Percentiles rank a stretch among this genome's conserved stretches.
Conservation (phyloP, 2,329 filamentous ascomycete genomes). For the Juglanconis oblonga region DNA sequence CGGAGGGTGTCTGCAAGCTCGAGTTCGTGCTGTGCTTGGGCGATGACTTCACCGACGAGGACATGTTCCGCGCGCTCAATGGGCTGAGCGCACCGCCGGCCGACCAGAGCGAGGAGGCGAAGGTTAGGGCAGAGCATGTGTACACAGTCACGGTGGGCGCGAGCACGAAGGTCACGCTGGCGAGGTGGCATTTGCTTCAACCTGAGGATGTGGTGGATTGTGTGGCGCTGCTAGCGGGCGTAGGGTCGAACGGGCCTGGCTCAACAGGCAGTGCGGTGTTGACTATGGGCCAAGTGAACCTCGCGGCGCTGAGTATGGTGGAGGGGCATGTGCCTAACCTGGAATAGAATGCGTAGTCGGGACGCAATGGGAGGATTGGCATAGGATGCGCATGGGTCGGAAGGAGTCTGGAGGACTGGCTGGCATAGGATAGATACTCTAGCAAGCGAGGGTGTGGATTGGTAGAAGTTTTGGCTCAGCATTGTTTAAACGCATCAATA, state of each 20-base stretch:
- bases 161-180: conserved; percentile 86
- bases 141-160: conserved; percentile 92
- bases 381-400: background rate
- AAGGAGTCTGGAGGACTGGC: background rate
- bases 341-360: background rate
- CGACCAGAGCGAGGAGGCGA: conserved; percentile 56
- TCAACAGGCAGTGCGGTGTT: conserved; percentile 31
- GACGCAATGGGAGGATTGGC: background rate
- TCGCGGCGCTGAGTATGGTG: conserved; percentile 51
- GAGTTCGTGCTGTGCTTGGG: conserved; percentile 90
- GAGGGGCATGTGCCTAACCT: conserved; percentile 47
- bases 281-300: conserved; percentile 51
- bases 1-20: conserved; percentile 49
- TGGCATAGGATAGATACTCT: background rate
- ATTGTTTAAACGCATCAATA: background rate
- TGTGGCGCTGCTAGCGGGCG: conserved; percentile 53
- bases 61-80: conserved; percentile 85
- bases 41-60: conserved; percentile 97
- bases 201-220: conserved; percentile 81
- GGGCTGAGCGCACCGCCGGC: conserved; percentile 39
- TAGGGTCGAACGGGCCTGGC: conserved; percentile 29
- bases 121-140: conserved; percentile 61
- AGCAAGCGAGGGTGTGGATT: background rate
- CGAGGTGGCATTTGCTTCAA: conserved; percentile 85
- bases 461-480: background rate